Conservation (phyloP, 1,284 basidiomycete species). For the Macrocystidia cucumis region DNA sequence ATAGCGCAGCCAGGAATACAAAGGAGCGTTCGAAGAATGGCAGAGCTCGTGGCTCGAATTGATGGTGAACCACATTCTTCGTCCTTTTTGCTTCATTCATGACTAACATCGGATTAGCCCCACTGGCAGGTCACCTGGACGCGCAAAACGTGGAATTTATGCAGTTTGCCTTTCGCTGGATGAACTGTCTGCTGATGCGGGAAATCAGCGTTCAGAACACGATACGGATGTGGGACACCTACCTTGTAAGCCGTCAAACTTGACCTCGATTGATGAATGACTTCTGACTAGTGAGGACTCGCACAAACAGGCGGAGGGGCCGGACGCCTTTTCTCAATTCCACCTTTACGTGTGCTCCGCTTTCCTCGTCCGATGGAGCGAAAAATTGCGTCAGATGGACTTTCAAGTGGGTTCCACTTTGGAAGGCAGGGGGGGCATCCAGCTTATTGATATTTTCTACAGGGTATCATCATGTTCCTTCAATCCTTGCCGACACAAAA, state of each 20-base stretch:
- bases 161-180: conserved; percentile 98
- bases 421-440: conserved; percentile 4
- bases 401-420: conserved; percentile 66
- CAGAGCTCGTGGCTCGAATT: conserved; percentile 86
- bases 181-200: conserved; percentile 96
- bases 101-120: conserved; percentile 43
- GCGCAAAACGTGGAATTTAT: conserved; percentile 94
- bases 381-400: conserved; percentile 88
- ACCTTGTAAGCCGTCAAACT: conserved; percentile 59
- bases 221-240: conserved; percentile 98
- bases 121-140: conserved; percentile 77
- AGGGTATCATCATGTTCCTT: conserved; percentile 99
- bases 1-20: conserved; percentile 93
- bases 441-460: conserved; percentile 7
- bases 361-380: conserved; percentile 89
- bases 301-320: conserved; percentile 72
- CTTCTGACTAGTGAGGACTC: too few relatives aligned
- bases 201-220: conserved; percentile 94
- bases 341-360: conserved; percentile 96
- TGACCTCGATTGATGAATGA: conserved; percentile 4
- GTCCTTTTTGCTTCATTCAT: conserved; percentile 6
- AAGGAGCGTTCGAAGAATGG: conserved; percentile 86
- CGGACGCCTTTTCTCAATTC: conserved; percentile 95
- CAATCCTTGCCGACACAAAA: conserved; percentile 92
- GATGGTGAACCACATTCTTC: conserved; percentile 51